Conservation (phyloP, 495 filamentous ascomycete genomes). For the Podospora appendiculata region DNA sequence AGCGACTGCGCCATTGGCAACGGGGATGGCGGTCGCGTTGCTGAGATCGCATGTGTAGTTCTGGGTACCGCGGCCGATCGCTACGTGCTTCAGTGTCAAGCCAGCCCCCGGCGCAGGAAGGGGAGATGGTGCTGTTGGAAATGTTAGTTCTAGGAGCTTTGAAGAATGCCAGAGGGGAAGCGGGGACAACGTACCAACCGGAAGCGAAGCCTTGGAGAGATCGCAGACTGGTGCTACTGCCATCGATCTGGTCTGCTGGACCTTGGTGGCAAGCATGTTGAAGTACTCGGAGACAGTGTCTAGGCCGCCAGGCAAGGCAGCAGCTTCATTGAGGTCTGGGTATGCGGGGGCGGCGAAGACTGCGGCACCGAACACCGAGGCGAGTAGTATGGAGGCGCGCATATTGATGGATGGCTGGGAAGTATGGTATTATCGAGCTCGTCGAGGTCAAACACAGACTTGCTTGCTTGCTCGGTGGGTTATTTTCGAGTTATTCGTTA, state of each 20-base stretch:
- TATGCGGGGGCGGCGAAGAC: constrained; percentile 41
- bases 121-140: constrained; percentile 26
- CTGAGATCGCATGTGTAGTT: constrained; percentile 79
- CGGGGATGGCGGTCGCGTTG: constrained; percentile 50
- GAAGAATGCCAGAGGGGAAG: not conserved
- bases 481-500: not conserved
- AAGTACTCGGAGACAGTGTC: constrained; percentile 46
- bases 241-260: constrained; percentile 31
- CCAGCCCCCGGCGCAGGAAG: constrained; percentile 52
- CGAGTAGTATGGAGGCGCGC: constrained; percentile 36
- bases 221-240: constrained; percentile 39
- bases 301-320: constrained; percentile 27
- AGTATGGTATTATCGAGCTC: too few relatives aligned
- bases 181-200: constrained; percentile 29
- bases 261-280: constrained; percentile 41
- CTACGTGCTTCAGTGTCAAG: constrained; percentile 62
- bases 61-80: constrained; percentile 79
- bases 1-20: constrained; percentile 66
- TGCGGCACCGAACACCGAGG: constrained; percentile 37
- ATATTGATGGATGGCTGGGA: constrained; percentile 24
- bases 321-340: constrained; percentile 28
- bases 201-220: constrained; percentile 38
- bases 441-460: not conserved
- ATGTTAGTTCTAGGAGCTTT: constrained; percentile 12
- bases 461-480: not conserved